phyloP scores from a whole-genome alignment of 768 basidiomycete species.

The Suillus sp. region DNA sequence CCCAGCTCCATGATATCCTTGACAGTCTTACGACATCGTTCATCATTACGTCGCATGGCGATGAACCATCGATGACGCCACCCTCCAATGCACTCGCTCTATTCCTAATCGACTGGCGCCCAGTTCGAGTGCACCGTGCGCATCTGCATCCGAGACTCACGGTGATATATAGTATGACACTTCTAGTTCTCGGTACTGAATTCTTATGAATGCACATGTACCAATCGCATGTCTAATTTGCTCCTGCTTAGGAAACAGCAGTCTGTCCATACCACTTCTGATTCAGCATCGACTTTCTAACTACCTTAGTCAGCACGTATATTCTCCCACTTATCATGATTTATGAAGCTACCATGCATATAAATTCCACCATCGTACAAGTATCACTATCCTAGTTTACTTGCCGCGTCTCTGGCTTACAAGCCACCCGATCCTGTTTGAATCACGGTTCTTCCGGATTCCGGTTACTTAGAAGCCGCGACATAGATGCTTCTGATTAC shows the following conservation, averaged over 20 bases:
- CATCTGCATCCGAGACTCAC: neutral
- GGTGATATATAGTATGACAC: neutral
- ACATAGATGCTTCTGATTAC: neutral
- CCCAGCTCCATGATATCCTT: neutral
- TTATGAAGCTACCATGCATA: too few species aligned
- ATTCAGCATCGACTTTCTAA: neutral
- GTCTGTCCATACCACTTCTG: neutral
- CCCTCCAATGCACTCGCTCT: neutral
- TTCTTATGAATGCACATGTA: neutral
- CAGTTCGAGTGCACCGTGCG: neutral
- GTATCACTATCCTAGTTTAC: neutral
- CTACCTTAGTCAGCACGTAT: neutral
- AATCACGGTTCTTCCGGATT: too few species aligned
- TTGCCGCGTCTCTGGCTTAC: neutral
- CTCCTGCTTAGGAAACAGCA: too few species aligned
- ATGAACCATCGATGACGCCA: neutral
- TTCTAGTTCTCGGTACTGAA: neutral
- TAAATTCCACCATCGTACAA: neutral
- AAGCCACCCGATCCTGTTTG: neutral
- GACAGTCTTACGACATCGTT: neutral
- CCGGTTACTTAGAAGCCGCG: neutral
- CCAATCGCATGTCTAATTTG: neutral
- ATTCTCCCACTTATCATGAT: too few species aligned
- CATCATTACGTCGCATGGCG: neutral
- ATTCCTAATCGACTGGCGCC: neutral